These are phyloP conservation scores for Glonium stellatum DNA, from an alignment of 495 filamentous ascomycete species.

Conservation along the genomic window DNA sequence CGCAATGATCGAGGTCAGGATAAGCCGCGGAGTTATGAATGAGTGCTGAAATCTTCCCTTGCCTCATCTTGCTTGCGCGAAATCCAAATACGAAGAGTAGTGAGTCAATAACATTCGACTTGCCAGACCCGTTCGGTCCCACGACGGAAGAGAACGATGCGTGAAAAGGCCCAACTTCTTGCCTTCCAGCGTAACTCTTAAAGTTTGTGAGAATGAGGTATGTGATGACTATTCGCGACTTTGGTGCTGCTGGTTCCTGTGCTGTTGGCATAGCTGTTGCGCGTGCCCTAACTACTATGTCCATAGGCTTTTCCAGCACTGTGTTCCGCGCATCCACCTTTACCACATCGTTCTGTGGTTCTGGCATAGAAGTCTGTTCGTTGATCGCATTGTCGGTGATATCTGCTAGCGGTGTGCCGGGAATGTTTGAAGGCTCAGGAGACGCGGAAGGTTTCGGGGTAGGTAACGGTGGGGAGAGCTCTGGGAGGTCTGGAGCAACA, in stretches of 20 bases:
- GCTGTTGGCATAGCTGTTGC: constrained; percentile 55
- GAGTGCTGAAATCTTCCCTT: constrained; percentile 94
- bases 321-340: constrained; percentile 68
- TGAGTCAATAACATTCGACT: constrained; percentile 98
- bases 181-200: constrained; percentile 94
- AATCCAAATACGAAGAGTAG: constrained; percentile 97
- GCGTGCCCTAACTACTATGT: constrained; percentile 86
- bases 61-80: constrained; percentile 97
- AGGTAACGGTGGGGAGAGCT: constrained; percentile 43
- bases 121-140: constrained; percentile 94
- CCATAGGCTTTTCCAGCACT: constrained; percentile 80
- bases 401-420: constrained; percentile 63
- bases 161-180: constrained; percentile 95
- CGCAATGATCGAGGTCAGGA: constrained; percentile 80
- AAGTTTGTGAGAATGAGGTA: constrained; percentile 88
- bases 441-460: constrained; percentile 41
- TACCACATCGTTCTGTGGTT: constrained; percentile 32
- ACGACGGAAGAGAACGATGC: constrained; percentile 98
- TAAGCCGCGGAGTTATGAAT: constrained; percentile 91
- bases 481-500: constrained; percentile 31
- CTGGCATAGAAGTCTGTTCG: constrained; percentile 37
- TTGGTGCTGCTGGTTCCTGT: constrained; percentile 65
- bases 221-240: constrained; percentile 81
- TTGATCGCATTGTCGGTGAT: constrained; percentile 70
- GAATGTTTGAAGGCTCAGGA: constrained; percentile 43